Evolutionary conservation across 2,329 filamentous ascomycete species (phyloP).

Genomic region (Apiospora saccharicola): DNA sequence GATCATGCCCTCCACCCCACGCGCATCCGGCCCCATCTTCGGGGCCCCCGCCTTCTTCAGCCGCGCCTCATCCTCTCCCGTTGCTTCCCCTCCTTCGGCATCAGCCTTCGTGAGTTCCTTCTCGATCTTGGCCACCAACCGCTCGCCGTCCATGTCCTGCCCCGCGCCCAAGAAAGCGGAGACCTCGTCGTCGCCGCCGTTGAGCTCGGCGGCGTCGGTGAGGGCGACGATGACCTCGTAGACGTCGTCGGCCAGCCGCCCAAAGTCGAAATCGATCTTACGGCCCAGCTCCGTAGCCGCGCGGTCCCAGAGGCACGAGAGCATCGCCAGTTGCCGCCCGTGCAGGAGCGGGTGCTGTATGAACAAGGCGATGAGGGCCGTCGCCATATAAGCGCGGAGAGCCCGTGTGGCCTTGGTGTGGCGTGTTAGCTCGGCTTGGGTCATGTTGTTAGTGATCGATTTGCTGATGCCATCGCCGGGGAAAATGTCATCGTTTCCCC

Average conservation of each 20-base stretch:
- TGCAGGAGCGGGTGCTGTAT: background rate
- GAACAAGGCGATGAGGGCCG: background rate
- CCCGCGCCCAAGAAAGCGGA: background rate
- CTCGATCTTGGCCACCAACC: background rate
- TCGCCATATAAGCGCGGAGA: background rate
- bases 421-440: background rate
- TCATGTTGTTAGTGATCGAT: too few species aligned
- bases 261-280: background rate
- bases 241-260: constrained; percentile 14
- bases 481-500: background rate
- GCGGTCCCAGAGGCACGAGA: constrained; percentile 4
- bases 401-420: background rate
- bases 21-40: background rate
- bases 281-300: background rate
- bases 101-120: background rate
- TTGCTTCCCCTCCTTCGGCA: background rate
- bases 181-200: background rate
- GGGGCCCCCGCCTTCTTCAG: background rate
- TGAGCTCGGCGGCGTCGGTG: background rate
- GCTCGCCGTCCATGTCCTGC: background rate
- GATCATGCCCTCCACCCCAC: background rate
- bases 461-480: background rate
- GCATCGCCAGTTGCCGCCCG: background rate
- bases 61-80: background rate
- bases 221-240: constrained; percentile 1